phyloP scores from a whole-genome alignment of 2,329 filamentous ascomycete species.

The Exophiala sp. region DNA sequence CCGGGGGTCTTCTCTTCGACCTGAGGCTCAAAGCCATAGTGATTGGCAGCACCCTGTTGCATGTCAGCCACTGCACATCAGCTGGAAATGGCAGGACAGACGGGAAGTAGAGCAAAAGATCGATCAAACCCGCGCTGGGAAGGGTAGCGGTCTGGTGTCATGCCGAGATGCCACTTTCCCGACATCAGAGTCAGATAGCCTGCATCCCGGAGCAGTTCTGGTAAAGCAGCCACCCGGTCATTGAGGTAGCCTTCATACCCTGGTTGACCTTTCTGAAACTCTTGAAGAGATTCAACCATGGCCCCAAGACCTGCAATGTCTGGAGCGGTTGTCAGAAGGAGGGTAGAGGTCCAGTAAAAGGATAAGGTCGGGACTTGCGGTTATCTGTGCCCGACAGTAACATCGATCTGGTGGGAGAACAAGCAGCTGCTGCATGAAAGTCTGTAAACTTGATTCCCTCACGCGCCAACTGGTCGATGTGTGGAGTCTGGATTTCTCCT shows the following conservation, averaged over 20 bases:
- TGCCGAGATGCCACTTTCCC: slow-evolving; percentile 39
- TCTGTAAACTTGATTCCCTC: slow-evolving; percentile 30
- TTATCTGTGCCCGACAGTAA: slow-evolving; percentile 34
- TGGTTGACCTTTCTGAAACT: slow-evolving; percentile 28
- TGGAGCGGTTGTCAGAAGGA: slow-evolving; percentile 19
- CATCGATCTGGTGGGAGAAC: slow-evolving; percentile 36
- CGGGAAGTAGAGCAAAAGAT: slow-evolving; percentile 33
- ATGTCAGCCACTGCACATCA: neutral
- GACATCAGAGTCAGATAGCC: slow-evolving; percentile 37
- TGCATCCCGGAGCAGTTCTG: slow-evolving; percentile 35
- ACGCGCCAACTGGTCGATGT: slow-evolving; percentile 24
- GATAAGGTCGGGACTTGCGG: slow-evolving; percentile 7
- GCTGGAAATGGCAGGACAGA: slow-evolving; percentile 7
- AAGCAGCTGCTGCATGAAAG: slow-evolving; percentile 33
- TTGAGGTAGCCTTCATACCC: slow-evolving; percentile 39
- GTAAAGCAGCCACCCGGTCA: slow-evolving; percentile 34
- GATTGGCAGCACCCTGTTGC: slow-evolving; percentile 30
- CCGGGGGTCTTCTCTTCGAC: slow-evolving; percentile 11
- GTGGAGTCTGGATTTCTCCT: slow-evolving; percentile 34
- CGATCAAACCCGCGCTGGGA: slow-evolving; percentile 32
- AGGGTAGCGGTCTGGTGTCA: slow-evolving; percentile 31
- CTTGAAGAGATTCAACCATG: slow-evolving; percentile 31
- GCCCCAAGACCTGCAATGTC: slow-evolving; percentile 35
- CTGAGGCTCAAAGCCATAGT: slow-evolving; percentile 36
- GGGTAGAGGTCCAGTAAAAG: neutral